These are phyloP conservation scores for Naganishia vaughanmartiniae DNA, from an alignment of 768 basidiomycete species.

Conservation along the genomic window DNA sequence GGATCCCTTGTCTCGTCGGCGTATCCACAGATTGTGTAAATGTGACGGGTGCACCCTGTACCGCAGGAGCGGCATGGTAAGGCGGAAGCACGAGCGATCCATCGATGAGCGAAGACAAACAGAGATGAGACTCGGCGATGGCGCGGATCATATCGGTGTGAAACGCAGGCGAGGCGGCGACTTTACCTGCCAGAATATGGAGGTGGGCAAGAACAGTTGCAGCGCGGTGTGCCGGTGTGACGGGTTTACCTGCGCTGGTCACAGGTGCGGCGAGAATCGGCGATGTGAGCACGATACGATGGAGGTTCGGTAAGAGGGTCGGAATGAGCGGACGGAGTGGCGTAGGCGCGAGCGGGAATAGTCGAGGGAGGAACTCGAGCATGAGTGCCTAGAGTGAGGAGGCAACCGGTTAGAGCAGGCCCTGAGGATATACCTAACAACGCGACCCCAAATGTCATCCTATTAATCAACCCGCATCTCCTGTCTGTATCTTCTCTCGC, in stretches of 20 bases:
- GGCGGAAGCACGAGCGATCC: conserved; percentile 16
- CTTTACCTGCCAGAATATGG: conserved; percentile 35
- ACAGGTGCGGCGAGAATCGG: conserved; percentile 20
- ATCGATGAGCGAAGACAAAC: conserved; percentile 22
- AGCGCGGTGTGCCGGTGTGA: conserved; percentile 15
- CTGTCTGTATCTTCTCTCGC: neutral
- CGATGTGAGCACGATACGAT: conserved; percentile 29
- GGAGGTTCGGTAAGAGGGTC: conserved; percentile 36
- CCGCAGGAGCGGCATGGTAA: neutral
- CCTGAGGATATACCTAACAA: neutral
- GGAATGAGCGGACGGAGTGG: conserved; percentile 46
- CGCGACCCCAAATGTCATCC: no score
- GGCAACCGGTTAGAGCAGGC: neutral
- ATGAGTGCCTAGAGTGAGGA: conserved; percentile 27
- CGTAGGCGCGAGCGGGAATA: conserved; percentile 46
- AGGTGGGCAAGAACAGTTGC: conserved; percentile 32
- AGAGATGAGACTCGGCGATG: conserved; percentile 26
- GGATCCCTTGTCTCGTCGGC: conserved; percentile 1
- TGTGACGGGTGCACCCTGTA: neutral
- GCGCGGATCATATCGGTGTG: conserved; percentile 29
- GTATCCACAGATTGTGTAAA: conserved; percentile 6
- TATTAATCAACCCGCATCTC: no score
- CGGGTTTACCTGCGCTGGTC: neutral
- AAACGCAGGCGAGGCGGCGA: conserved; percentile 31
- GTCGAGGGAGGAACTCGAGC: conserved; percentile 33